These are phyloP conservation scores for Phytophthora tubulina DNA, from an alignment of 352 stramenopile genomes.

Conservation along the genomic window DNA sequence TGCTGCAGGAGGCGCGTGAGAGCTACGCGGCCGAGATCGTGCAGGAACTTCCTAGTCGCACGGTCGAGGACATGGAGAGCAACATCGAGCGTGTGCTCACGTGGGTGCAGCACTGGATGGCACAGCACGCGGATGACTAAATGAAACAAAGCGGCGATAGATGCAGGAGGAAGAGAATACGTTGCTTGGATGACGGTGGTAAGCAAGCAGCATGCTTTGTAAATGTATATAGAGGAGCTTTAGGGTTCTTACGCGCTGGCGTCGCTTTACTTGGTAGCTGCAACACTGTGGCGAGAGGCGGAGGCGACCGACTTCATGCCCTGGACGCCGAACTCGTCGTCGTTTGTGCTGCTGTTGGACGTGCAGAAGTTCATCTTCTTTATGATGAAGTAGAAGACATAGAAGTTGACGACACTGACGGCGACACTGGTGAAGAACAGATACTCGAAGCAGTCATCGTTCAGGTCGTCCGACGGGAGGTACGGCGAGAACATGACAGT, in stretches of 20 bases:
- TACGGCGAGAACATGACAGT: conserved; percentile 74
- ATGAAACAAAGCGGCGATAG: neutral
- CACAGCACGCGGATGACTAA: conserved; percentile 53
- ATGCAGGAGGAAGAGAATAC: neutral
- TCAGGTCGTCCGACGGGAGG: conserved; percentile 60
- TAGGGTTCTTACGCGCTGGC: neutral
- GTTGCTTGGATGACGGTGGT: neutral
- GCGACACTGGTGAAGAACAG: conserved; percentile 70
- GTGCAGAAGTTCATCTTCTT: conserved; percentile 73
- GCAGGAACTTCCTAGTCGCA: conserved; percentile 95
- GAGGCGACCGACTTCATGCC: conserved; percentile 30
- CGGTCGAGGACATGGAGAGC: conserved; percentile 95
- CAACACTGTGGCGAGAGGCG: conserved; percentile 33
- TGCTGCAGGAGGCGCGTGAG: conserved; percentile 96
- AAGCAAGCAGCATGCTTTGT: conserved; percentile 35
- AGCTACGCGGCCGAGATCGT: conserved; percentile 96
- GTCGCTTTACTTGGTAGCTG: conserved; percentile 29
- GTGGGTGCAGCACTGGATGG: conserved; percentile 95
- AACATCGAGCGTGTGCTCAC: conserved; percentile 93
- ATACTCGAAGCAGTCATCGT: conserved; percentile 73
- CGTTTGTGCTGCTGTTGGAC: conserved; percentile 8
- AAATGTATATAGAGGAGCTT: conserved; percentile 28
- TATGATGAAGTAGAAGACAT: conserved; percentile 60
- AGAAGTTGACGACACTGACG: conserved; percentile 61
- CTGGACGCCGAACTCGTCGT: conserved; percentile 21